Base-by-base conservation (phyloP, 768 basidiomycete species). In the Boletus bicolor region DNA sequence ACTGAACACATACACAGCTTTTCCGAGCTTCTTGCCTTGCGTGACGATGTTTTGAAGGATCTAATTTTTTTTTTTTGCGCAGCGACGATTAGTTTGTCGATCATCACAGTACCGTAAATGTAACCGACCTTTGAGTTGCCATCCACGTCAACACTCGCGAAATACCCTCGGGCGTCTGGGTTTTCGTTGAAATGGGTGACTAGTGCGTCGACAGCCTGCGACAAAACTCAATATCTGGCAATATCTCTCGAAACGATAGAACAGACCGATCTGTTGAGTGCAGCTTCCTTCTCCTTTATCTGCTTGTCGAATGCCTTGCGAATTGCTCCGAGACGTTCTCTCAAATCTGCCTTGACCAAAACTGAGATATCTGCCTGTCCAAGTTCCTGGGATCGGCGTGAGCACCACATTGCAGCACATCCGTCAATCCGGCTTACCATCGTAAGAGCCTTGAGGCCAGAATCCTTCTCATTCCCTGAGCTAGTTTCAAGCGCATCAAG, bases 291-390 rank as follows among this genome's bases (percentile, higher is more conserved):
- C 60, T 93, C 94, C 73, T 93, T 98, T 59, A 80, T 75, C 65
- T 89, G 82, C 64, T 93, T 95, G 60, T 90, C 89, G 62, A 94
- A 86, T 5, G 86, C 82, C 72, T 93, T 93, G 49, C 91, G 86
- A 51, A 91, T 78, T 34, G 75, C 74, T 11, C 77, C 78, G 49
- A 93, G 78, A 28, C 83, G 83, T 46, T 95, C 89, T 63, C 84
- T 87, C 56, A 99, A 76, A 51, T 86, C 80, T 2, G 85, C 82
- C 72, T 97, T 98, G 58, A 80, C 79, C 52, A 96, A 73, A 36
- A 95, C 79, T 1, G 95, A 95, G 39, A 98, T 94, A 65, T 93
- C 89, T 9, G 89, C 82, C 70, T 93, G 90, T 44, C 85, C 86
- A 37, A 98, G 83, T 73, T 93, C 92, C 95, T 98, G 64, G 24